Base-by-base conservation (phyloP, 805 yeast genomes). In the Saccharomycopsis babjevae region DNA sequence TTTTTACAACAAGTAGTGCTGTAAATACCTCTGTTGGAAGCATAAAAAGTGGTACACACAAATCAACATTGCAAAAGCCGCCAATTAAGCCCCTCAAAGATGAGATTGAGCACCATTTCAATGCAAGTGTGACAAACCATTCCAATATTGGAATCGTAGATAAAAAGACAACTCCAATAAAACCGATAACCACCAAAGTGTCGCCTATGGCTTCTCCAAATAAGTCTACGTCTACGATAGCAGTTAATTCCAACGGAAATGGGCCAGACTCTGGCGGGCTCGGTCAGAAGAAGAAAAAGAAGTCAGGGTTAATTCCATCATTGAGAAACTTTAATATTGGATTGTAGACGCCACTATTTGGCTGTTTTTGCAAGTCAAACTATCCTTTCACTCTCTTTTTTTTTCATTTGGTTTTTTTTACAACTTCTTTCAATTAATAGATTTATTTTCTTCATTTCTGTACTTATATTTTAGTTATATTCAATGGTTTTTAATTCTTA, bases 71-170 rank as follows among this genome's bases (percentile, higher is more conserved):
- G 18, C 65, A 61, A 46, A 61, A 61, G 43, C 65, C 65, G 1
- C 65, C 65, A 42, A 61, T 63, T 13, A 64, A 63, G 55, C 65
- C 65, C 3, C 50, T 63, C 16, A 52, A 36, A 22, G 52, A 46
- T 46, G 52, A 46, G 28, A 34, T 55, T 20, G 43, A 57, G 25
- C 59, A 54, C 32, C 39, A 50, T 38, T 42, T 57, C 32, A 46
- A 16, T 46, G 28, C 59, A 32, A 20, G 43, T 5, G 22, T 39
- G 15, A 25, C 25, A 18, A 57, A 56, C 32, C 34, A 46, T 38
- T 46, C 59, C 16, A 38, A 38, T 25, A 40, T 43, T 25, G 43
- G 39, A 42, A 32, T 57, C 8, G 59, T 42, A 25, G 56, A 55
- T 16, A 57, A 28, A n/a, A 36, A 57, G 11, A 54, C 56, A 1